Evolutionary conservation across 2,329 filamentous ascomycete species (phyloP).

Genomic region (Ustilaginoidea virens): DNA sequence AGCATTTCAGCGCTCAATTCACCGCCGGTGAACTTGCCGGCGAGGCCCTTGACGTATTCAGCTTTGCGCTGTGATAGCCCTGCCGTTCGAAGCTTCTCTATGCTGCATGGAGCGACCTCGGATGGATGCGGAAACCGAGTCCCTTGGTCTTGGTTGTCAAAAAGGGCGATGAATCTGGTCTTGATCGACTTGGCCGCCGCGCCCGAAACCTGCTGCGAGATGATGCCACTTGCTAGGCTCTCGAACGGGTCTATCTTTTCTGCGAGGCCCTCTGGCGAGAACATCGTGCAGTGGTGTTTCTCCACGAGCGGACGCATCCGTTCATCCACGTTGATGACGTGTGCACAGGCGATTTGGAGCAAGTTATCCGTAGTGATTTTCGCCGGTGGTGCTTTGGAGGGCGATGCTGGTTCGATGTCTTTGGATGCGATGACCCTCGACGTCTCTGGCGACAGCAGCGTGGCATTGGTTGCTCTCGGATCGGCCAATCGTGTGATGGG

Average conservation of each 20-base stretch:
- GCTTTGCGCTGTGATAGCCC: slow-evolving; percentile 90
- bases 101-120: slow-evolving; percentile 47
- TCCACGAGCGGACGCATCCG: slow-evolving; percentile 59
- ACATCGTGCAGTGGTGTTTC: slow-evolving; percentile 60
- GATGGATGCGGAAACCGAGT: slow-evolving; percentile 58
- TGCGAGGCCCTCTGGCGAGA: slow-evolving; percentile 66
- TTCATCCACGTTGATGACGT: slow-evolving; percentile 59
- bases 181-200: slow-evolving; percentile 85
- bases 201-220: slow-evolving; percentile 91
- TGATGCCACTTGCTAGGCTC: slow-evolving; percentile 70
- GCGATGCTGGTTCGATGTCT: slow-evolving; percentile 27
- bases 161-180: slow-evolving; percentile 65
- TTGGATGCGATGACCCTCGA: slow-evolving; percentile 44
- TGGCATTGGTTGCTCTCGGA: slow-evolving; percentile 51
- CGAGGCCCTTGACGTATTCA: slow-evolving; percentile 80
- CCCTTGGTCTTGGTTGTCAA: slow-evolving; percentile 26
- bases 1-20: slow-evolving; percentile 66
- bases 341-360: slow-evolving; percentile 57
- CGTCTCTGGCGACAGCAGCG: slow-evolving; percentile 55
- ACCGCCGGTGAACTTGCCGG: slow-evolving; percentile 61
- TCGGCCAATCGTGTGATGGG: slow-evolving; percentile 41
- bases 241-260: slow-evolving; percentile 83
- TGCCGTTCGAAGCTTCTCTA: slow-evolving; percentile 61
- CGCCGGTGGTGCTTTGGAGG: slow-evolving; percentile 21
- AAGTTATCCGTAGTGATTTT: slow-evolving; percentile 52